Conservation (phyloP, 2,329 filamentous ascomycete species). For the Xylaria sp. region DNA sequence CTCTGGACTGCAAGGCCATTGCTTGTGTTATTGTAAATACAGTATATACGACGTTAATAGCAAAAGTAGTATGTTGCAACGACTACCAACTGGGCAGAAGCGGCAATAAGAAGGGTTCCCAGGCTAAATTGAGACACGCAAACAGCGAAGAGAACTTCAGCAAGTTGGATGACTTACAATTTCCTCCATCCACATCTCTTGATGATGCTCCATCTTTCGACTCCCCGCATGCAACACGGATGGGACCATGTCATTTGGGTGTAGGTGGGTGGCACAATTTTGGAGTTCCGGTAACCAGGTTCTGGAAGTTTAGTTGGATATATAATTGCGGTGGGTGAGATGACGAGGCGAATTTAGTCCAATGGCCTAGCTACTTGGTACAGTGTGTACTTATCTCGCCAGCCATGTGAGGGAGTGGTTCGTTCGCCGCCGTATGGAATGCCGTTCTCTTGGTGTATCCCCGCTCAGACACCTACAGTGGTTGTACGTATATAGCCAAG, state of each 20-base stretch:
- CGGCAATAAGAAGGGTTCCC: not conserved
- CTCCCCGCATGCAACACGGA: constrained; percentile 14
- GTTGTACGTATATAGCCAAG: not conserved
- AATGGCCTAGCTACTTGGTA: constrained; percentile 3
- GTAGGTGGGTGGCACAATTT: constrained; percentile 4
- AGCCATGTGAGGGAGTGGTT: not conserved
- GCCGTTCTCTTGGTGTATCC: not conserved
- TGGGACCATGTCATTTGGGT: not conserved
- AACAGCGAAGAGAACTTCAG: not conserved
- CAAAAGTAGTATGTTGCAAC: not conserved
- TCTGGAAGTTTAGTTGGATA: not conserved
- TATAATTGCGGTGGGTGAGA: not conserved
- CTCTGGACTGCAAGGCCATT: not conserved
- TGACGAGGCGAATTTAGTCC: not conserved
- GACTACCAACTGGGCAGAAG: not conserved
- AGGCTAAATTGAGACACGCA: not conserved
- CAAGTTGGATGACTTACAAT: not conserved
- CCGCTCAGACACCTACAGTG: not conserved
- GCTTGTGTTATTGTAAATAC: not conserved
- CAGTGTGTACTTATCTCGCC: constrained; percentile 11
- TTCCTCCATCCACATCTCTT: constrained; percentile 4
- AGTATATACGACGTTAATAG: not conserved
- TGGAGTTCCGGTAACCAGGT: constrained; percentile 32
- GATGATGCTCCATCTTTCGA: not conserved
- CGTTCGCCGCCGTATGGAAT: constrained; percentile 3